phyloP scores from a whole-genome alignment of 257 asterid genomes.

The Fraxinus quadrangulata region DNA sequence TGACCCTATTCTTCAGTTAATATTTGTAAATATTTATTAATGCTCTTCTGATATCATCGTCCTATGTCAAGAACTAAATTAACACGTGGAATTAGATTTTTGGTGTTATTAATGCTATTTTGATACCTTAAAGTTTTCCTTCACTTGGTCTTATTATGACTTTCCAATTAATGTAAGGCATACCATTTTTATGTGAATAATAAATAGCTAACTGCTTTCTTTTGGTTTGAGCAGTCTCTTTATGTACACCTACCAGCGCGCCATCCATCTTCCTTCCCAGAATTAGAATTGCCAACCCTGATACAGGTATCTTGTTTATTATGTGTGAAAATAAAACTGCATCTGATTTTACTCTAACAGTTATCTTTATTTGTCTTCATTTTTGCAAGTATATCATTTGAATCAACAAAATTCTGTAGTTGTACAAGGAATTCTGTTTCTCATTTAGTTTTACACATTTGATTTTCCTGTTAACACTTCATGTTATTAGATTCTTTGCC shows the following conservation, averaged over 20 bases:
- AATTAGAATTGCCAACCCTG: constrained; percentile 88
- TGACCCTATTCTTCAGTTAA: not conserved
- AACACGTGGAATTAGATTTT: not conserved
- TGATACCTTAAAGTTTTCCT: not conserved
- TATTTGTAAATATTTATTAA: not conserved
- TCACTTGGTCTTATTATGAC: not conserved
- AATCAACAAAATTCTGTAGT: not conserved
- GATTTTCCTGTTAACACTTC: constrained; percentile 17
- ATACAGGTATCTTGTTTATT: constrained; percentile 62
- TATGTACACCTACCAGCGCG: constrained; percentile 93
- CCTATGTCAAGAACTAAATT: not conserved
- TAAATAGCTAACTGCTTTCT: constrained; percentile 19
- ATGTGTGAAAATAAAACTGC: not conserved
- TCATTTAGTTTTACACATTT: not conserved
- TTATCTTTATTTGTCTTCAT: not conserved
- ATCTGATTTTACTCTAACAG: not conserved
- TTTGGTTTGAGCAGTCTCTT: constrained; percentile 67
- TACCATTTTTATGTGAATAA: constrained; percentile 4
- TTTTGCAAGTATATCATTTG: not conserved
- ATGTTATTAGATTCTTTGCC: constrained; percentile 15
- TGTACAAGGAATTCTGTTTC: not conserved
- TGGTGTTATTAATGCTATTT: not conserved
- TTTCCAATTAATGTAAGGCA: not conserved
- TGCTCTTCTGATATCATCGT: not conserved
- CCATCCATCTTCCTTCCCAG: constrained; percentile 91